phyloP scores from a whole-genome alignment of 2,329 filamentous ascomycete species.

The Tolypocladium inflatum region DNA sequence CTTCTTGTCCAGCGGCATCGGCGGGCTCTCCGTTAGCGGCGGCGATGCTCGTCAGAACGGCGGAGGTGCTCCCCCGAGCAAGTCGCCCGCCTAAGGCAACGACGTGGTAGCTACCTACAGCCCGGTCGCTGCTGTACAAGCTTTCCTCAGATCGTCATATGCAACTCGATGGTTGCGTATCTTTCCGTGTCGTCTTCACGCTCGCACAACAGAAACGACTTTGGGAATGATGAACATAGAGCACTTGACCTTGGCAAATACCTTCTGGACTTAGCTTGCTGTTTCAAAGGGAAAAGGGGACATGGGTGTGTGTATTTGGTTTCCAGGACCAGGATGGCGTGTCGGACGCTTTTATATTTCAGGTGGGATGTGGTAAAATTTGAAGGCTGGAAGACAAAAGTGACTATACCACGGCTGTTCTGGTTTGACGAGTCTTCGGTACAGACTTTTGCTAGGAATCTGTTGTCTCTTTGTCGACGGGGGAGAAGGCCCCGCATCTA shows the following conservation, averaged over 20 bases:
- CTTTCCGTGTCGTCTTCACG: slow-evolving; percentile 16
- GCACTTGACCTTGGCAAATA: slow-evolving; percentile 34
- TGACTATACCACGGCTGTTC: slow-evolving; percentile 27
- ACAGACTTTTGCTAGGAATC: slow-evolving; percentile 19
- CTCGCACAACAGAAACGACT: slow-evolving; percentile 17
- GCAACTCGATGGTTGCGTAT: slow-evolving; percentile 10
- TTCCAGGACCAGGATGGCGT: slow-evolving; percentile 27
- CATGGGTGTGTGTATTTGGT: slow-evolving; percentile 24
- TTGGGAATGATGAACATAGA: slow-evolving; percentile 36
- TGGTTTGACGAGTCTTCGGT: slow-evolving; percentile 23
- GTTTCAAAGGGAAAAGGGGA: slow-evolving; percentile 25
- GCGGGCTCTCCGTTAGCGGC: slow-evolving; percentile 61
- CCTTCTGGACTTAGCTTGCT: slow-evolving; percentile 31
- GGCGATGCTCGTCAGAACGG: slow-evolving; percentile 55
- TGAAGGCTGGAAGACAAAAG: slow-evolving; percentile 31
- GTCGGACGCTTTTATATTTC: slow-evolving; percentile 24
- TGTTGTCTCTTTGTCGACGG: slow-evolving; percentile 17
- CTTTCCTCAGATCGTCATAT: slow-evolving; percentile 15
- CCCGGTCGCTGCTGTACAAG: slow-evolving; percentile 14
- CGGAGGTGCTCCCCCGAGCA: slow-evolving; percentile 44
- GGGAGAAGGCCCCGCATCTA: slow-evolving; percentile 14
- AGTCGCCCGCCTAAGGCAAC: slow-evolving; percentile 44
- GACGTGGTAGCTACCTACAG: background rate
- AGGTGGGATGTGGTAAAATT: slow-evolving; percentile 23
- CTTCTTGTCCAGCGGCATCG: slow-evolving; percentile 67